Base-by-base conservation (phyloP, 805 yeast genomes). In the Myxozyma nipponensis region DNA sequence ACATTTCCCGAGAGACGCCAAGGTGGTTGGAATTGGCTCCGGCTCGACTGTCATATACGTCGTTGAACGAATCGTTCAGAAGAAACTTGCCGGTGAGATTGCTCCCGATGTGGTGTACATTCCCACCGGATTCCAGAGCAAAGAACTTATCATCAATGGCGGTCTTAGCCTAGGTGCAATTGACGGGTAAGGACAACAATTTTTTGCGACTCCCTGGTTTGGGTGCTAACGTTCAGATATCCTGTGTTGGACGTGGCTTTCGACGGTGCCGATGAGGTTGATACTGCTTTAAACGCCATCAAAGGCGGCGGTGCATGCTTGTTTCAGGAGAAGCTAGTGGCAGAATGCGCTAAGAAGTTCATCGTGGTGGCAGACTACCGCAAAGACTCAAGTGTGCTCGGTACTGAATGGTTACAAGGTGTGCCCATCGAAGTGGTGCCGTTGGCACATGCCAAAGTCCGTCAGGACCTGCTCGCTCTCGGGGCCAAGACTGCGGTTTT, bases 251-350 rank as follows among this genome's bases (percentile, higher is more conserved):
- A 93, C 66, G 81, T 93, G 61, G 96, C 96, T 1, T 93, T 93
- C 66, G 99, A 93, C 68, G 99, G 99, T 40, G 98, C 98, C 2
- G 99, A 93, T 69, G 98, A 93, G 69, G 90, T 90, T 50, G 98
- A 91, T 68, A 65, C 78, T 3, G 65, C 75, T 19, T 75, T 93
- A 61, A 86, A 89, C 65, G 82, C 90, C 62, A 93, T 93, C 67
- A 93, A 93, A 71, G 99, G 99, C 59, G 99, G 99, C 43, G 99
- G 99, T 38, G 99, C 97, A 1, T 93, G 99, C 69, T 74, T 89
- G 56, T 84, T 93, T 72, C 98, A 91, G 72, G 99, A 93, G 68
- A 93, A 93, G 71, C 75, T 93, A 47, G 96, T 93, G 13, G 96
- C 96, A 17, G 77, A 79, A 49, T 80, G 87, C 54, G 81, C 96